phyloP scores from a whole-genome alignment of 2,329 filamentous ascomycete genomes.

The Tolypocladium tundrense region DNA sequence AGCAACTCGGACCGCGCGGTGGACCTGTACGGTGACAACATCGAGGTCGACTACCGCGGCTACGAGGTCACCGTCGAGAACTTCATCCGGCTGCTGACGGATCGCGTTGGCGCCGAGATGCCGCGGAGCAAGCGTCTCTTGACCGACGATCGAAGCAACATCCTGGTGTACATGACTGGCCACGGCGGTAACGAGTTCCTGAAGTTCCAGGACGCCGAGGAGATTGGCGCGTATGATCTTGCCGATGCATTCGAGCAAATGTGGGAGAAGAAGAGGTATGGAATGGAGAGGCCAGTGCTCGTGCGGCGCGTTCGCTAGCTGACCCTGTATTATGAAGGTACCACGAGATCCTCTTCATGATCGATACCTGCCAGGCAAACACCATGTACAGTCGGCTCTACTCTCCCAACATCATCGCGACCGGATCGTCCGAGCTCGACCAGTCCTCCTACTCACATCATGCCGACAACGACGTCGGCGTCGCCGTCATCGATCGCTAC shows the following conservation, averaged over 20 bases:
- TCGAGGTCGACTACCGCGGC: conserved; percentile 95
- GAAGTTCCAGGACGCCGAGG: conserved; percentile 96
- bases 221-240: conserved; percentile 92
- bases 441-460: conserved; percentile 97
- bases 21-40: conserved; percentile 95
- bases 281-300: not conserved
- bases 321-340: conserved; percentile 43
- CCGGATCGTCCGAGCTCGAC: conserved; percentile 90
- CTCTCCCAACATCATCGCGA: conserved; percentile 95
- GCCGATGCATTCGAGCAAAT: conserved; percentile 98
- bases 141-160: conserved; percentile 92
- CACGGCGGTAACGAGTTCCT: conserved; percentile 96
- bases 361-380: conserved; percentile 98
- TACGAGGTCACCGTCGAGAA: conserved; percentile 99
- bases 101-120: conserved; percentile 89
- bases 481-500: conserved; percentile 96
- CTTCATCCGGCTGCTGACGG: conserved; percentile 90
- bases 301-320: not conserved
- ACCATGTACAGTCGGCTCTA: conserved; percentile 99
- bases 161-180: conserved; percentile 98
- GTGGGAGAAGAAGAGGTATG: conserved; percentile 97
- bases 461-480: conserved; percentile 93
- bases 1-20: conserved; percentile 94
- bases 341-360: conserved; percentile 98
- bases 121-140: conserved; percentile 87